These are phyloP conservation scores for Umbelopsis ramanniana DNA, from an alignment of 192 early-diverging fungal species.

Conservation along the genomic window DNA sequence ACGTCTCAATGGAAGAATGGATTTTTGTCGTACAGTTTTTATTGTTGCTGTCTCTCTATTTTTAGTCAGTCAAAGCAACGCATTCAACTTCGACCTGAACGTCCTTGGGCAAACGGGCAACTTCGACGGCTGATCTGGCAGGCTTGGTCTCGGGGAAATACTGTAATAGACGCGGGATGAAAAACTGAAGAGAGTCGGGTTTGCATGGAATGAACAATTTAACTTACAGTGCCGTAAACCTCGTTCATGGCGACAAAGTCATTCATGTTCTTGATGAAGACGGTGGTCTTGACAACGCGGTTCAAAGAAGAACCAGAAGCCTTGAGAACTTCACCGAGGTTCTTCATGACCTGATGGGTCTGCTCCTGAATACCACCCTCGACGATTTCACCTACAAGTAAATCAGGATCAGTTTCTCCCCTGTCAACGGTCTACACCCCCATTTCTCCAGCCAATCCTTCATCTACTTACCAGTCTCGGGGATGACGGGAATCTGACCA, in stretches of 20 bases:
- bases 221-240: slow-evolving; percentile 73
- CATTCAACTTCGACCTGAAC: slow-evolving; percentile 94
- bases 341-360: slow-evolving; percentile 72
- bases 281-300: slow-evolving; percentile 94
- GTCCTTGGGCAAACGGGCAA: slow-evolving; percentile 89
- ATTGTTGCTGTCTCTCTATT: not conserved
- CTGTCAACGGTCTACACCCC: too few relatives aligned
- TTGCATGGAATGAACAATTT: not conserved
- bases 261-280: slow-evolving; percentile 91
- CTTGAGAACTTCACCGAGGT: slow-evolving; percentile 84
- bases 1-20: too few relatives aligned
- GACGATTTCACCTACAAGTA: slow-evolving; percentile 29
- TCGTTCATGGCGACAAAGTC: slow-evolving; percentile 93
- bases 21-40: not conserved
- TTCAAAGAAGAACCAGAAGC: slow-evolving; percentile 79
- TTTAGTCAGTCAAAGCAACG: slow-evolving; percentile 71
- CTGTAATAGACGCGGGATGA: slow-evolving; percentile 28
- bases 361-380: slow-evolving; percentile 38
- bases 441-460: too few relatives aligned
- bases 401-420: not conserved
- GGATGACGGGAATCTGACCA: slow-evolving; percentile 76
- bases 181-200: too few relatives aligned
- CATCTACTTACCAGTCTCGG: slow-evolving; percentile 66
- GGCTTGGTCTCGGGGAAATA: slow-evolving; percentile 67
- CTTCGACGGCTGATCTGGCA: slow-evolving; percentile 83